A percentile compares a stretch with the other conserved stretches of the same genome.
Conservation (phyloP, 23 red algal species). For the Gracilaria domingensis region DNA sequence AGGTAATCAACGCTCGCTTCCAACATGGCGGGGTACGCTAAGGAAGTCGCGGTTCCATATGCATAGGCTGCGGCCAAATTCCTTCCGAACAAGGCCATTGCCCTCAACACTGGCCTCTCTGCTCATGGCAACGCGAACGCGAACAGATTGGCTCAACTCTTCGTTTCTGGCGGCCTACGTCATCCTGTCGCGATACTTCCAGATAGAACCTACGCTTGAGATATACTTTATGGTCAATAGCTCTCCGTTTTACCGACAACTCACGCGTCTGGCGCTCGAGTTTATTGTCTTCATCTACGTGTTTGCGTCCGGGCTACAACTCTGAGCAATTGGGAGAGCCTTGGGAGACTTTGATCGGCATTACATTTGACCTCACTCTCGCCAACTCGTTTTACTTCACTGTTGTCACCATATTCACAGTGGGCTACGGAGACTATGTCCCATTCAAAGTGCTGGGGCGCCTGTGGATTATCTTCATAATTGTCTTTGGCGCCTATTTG, state of each 20-base stretch:
- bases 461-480: too few relatives aligned
- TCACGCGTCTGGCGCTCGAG: constrained; percentile 45
- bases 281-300: constrained; percentile 85
- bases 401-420: too few relatives aligned
- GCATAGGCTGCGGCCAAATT: constrained; percentile 50
- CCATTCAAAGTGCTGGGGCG: too few relatives aligned
- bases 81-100: constrained; percentile 40
- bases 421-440: too few relatives aligned
- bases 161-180: constrained; percentile 76
- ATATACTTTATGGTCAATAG: too few relatives aligned
- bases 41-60: constrained; percentile 47
- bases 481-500: constrained; percentile 81
- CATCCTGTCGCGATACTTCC: constrained; percentile 52
- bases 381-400: too few relatives aligned
- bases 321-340: constrained; percentile 70
- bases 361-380: too few relatives aligned
- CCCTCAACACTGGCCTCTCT: too few relatives aligned
- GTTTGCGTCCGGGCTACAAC: constrained; percentile 71
- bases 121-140: constrained; percentile 56
- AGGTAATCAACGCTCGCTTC: constrained; percentile 65
- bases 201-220: too few relatives aligned
- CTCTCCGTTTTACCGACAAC: constrained; percentile 46
- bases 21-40: constrained; percentile 79
- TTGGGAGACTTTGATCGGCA: too few relatives aligned
- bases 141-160: constrained; percentile 72